Evolutionary conservation across 768 basidiomycete genomes (phyloP).

Genomic region (Sporobolomyces phaffii): DNA sequence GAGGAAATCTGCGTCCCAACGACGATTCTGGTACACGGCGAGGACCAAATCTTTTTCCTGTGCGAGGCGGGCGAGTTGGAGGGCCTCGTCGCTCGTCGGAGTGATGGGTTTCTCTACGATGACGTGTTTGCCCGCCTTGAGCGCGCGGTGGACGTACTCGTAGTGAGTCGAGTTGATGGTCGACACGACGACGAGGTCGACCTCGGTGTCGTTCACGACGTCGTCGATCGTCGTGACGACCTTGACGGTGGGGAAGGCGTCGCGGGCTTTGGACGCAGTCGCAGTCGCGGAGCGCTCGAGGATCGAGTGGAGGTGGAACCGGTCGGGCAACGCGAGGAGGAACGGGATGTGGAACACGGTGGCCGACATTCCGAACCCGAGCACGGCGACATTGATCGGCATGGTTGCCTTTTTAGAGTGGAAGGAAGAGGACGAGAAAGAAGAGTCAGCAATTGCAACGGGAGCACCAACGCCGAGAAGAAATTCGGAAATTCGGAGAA

Average conservation of each 20-base stretch:
- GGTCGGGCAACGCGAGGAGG: slow-evolving; percentile 62
- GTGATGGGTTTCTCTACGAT: slow-evolving; percentile 76
- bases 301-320: slow-evolving; percentile 65
- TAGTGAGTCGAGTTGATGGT: slow-evolving; percentile 74
- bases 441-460: too few relatives aligned
- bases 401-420: neutral
- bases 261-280: slow-evolving; percentile 59
- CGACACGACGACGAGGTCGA: slow-evolving; percentile 58
- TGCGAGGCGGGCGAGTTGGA: slow-evolving; percentile 59
- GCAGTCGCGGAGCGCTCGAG: slow-evolving; percentile 59
- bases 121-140: slow-evolving; percentile 47
- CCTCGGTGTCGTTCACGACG: slow-evolving; percentile 58
- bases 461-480: too few relatives aligned
- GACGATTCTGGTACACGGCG: slow-evolving; percentile 51
- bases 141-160: slow-evolving; percentile 56
- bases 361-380: slow-evolving; percentile 36
- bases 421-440: neutral
- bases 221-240: slow-evolving; percentile 60
- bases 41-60: slow-evolving; percentile 58
- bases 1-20: slow-evolving; percentile 74
- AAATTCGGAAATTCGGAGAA: too few relatives aligned
- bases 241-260: slow-evolving; percentile 55
- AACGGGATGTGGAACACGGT: slow-evolving; percentile 73
- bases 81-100: slow-evolving; percentile 57
- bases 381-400: slow-evolving; percentile 22